phyloP scores from a whole-genome alignment of 2,329 filamentous ascomycete species.

The Aspergillus clavatus region DNA sequence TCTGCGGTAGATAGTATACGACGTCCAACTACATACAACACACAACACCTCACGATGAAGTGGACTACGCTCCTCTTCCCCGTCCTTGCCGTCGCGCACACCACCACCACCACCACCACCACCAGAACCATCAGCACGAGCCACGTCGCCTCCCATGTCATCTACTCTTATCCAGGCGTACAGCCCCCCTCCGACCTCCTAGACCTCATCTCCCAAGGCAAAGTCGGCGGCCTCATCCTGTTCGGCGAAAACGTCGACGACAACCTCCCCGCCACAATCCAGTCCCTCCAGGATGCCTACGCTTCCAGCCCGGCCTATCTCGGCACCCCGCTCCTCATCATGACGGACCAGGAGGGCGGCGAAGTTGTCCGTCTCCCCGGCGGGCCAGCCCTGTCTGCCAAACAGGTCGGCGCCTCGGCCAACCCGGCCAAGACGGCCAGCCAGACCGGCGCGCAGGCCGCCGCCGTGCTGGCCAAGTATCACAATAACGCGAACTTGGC shows the following conservation, averaged over 20 bases:
- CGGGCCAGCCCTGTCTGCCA: conserved; percentile 21
- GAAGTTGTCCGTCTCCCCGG: conserved; percentile 24
- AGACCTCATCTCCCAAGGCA: conserved; percentile 22
- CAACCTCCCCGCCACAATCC: conserved; percentile 19
- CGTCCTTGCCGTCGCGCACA: no score
- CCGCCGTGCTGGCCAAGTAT: conserved; percentile 13
- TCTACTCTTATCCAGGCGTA: conserved; percentile 29
- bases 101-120: no score
- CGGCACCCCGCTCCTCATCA: conserved; percentile 25
- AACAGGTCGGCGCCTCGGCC: conserved; percentile 20
- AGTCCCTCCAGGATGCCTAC: conserved; percentile 22
- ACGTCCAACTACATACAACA: no score
- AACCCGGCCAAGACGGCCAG: conserved; percentile 16
- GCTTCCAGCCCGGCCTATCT: conserved; percentile 15
- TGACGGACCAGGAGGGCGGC: conserved; percentile 33
- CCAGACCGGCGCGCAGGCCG: conserved; percentile 20
- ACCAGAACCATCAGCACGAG: not conserved
- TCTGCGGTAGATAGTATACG: no score
- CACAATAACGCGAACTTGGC: conserved; percentile 25
- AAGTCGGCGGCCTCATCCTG: conserved; percentile 30
- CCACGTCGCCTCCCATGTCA: conserved; percentile 27
- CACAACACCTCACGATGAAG: conserved; percentile 9
- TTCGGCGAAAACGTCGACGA: conserved; percentile 27
- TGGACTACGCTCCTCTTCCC: conserved; percentile 1
- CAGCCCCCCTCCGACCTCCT: conserved; percentile 22